Evolutionary conservation across 176 grass and related monocot species (phyloP), one percentile per base, ranked within the genome.

Genomic region (Luzula sylvatica): DNA sequence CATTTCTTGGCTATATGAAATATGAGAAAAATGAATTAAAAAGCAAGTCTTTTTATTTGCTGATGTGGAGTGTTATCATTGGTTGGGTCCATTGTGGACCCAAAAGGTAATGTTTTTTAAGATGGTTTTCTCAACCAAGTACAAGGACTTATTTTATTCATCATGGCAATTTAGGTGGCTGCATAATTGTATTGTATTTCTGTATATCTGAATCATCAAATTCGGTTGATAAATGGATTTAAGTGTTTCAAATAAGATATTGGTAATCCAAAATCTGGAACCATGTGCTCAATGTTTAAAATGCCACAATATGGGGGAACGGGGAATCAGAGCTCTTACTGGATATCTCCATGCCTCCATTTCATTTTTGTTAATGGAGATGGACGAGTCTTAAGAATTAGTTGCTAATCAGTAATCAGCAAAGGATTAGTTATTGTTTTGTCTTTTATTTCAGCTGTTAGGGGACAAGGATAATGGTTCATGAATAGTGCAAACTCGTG

Each of bases 401-500:
- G 29, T 56, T n/a, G 13, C 38, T 35, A 38, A 42, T 41, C 19
- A 60, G 15, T 30, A 64, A 46, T 17, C 5, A 47, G 23, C 58
- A 47, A 2, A 62, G 9, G 9, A 47, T 53, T 25, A 53, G 11
- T 25, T 53, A 53, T 17, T 53, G 3, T 53, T 53, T 7, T 8
- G 11, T 7, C 24, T 30, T 11, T 3, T 39, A 7, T 17, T 64
- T 42, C 25, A 20, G 25, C 43, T 11, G 43, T 64, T 64, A 16
- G 43, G 42, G 21, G 42, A 64, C 43, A 22, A 8, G 25, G 22
- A 15, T 50, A n/a, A n/a, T n/a, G n/a, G n/a, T n/a, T n/a, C n/a
- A n/a, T n/a, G n/a, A n/a, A n/a, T n/a, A 64, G 25, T 64, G 60
- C 43, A 8, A 8, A 15, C 28, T 64, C 24, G 59, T 64, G 59